Evolutionary conservation across 1,139 yeast species (phyloP), one percentile per base, ranked within the genome.

Genomic region (Yamadazyma atlantica): DNA sequence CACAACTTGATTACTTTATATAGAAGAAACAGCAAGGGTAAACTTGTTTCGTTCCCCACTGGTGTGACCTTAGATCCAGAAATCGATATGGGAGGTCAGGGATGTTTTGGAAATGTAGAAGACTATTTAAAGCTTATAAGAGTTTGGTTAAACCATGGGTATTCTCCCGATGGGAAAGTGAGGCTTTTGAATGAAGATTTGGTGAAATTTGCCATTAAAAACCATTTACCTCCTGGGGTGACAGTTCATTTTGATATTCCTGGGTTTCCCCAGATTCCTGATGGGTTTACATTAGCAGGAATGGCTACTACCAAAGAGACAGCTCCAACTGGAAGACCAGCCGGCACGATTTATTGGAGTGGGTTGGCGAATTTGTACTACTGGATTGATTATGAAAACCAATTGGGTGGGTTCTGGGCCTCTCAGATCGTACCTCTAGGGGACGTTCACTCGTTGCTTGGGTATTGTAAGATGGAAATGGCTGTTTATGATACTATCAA

Each of bases 241-340:
- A 45, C 42, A 3, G 45, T 60, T 21, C 52, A 50, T 14, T 54
- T 60, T 31, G 54, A 52, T n/a, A 37, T 46, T 2, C 47, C 49
- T 4, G 51, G 48, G 4, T 12, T 45, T 3, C 55, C 57, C 3
- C 44, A 46, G n/a, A 78, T 81, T 32, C 92, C 92, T 18, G 84
- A 82, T 47, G 97, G 96, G 2, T 90, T 79, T 58, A 80, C 83
- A 44, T 69, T 92, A 54, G 79, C 81, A 55, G 85, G 85, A 18
- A 84, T 84, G 60, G 80, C 81, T 18, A 87, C 86, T 55, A 85
- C 94, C 11, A 51, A 43, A 29, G 57, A 58, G 32, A 45, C 46
- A 2, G 44, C 62, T 15, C 58, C 64, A 1, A 60, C 70, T 1
- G 79, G 79, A 1, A 55, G 78, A 42, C 68, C 73, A 1, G 46